These are phyloP conservation scores for Pythium rishiriense DNA, from an alignment of 352 stramenopile species.

Conservation along the genomic window DNA sequence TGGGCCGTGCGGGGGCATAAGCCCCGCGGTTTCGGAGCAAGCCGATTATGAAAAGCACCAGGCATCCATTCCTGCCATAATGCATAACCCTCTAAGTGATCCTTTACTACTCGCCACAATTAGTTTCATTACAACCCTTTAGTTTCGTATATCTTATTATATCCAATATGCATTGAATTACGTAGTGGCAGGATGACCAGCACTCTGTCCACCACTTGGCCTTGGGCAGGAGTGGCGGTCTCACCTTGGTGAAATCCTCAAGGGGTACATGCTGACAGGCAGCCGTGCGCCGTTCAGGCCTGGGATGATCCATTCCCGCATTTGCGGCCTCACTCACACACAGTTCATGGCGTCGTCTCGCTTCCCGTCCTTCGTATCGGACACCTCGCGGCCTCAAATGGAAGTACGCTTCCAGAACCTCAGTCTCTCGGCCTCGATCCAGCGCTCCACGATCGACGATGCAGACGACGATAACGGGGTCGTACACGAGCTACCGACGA, in stretches of 20 bases:
- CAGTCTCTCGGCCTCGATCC: slow-evolving; percentile 35
- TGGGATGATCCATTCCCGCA: not conserved
- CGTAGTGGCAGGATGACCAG: not conserved
- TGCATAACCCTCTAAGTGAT: too few species aligned
- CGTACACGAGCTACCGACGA: slow-evolving; percentile 22
- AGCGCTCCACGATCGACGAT: slow-evolving; percentile 20
- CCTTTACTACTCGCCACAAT: too few species aligned
- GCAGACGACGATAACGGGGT: not conserved
- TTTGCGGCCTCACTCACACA: not conserved
- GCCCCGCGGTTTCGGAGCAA: too few species aligned
- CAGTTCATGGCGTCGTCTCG: not conserved
- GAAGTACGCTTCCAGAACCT: slow-evolving; percentile 45
- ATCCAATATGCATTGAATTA: not conserved
- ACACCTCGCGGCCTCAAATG: slow-evolving; percentile 33
- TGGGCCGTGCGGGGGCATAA: too few species aligned
- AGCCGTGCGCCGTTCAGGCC: not conserved
- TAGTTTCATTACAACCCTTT: too few species aligned
- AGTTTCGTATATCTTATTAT: not conserved
- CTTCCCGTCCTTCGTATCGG: not conserved
- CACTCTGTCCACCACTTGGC: not conserved
- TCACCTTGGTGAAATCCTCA: not conserved
- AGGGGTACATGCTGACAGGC: not conserved
- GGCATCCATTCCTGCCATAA: too few species aligned
- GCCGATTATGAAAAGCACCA: too few species aligned
- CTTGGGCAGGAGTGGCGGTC: not conserved